Evolutionary conservation across 176 grass and related monocot species (phyloP), one percentile per base, ranked within the genome.

Genomic region (Avena insularis): DNA sequence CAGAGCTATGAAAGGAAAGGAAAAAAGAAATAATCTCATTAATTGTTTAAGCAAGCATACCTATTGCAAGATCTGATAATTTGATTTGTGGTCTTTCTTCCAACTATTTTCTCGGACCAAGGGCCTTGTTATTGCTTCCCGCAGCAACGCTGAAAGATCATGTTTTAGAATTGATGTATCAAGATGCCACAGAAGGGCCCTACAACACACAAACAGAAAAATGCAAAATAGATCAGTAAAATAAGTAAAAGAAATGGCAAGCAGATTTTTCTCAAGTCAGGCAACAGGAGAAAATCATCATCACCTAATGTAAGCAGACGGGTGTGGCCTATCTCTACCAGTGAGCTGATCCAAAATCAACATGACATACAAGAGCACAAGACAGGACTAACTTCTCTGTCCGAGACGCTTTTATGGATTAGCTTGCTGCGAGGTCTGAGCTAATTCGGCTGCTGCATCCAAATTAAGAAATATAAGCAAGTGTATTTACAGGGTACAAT

Each of bases 111-210:
- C 33, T 89, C 74, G 89, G 75, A 84, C 75, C 93, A 86, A 95
- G 7, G 93, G 89, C 67, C 95, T 91, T 76, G 33, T 82, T 71
- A 84, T 86, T 27, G 36, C 70, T 87, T 93, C 88, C 58, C 61
- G 40, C 56, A 95, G 64, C 66, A 95, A 88, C 27, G 17, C 86
- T 63, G 81, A 93, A 65, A 95, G 73, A 79, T 93, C 89, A 73
- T 88, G 87, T 78, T 89, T 98, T 53, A 90, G 50, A 89, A 89
- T 83, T 79, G 61, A 87, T 72, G 87, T 88, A 89, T 93, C 85
- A 12, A 98, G 81, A 86, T 91, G 86, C 95, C 95, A 93, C 73
- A 90, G 62, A 76, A 82, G 83, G 53, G 91, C 53, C 82, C 89
- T 95, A 78, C 11, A 21, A 61, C 56, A 47, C 4, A 73, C 19